Evolutionary conservation across 2,329 filamentous ascomycete genomes (phyloP).

Genomic region (Ophiostoma perfectum): DNA sequence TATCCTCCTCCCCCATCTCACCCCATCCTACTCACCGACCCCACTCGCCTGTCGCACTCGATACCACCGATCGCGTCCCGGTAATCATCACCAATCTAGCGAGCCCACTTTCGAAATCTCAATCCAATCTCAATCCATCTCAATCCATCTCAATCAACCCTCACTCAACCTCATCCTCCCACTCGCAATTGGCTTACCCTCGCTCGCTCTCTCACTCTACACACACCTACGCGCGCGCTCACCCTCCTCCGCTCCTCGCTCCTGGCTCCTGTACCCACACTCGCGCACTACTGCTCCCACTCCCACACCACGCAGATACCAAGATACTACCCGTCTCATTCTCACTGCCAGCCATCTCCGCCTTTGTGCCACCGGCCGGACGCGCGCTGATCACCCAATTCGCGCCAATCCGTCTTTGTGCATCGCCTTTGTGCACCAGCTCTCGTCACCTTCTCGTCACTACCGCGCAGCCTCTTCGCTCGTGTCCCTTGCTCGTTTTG

Average conservation of each 20-base stretch:
- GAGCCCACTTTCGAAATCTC: not conserved
- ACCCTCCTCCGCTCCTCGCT: not conserved
- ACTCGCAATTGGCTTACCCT: not conserved
- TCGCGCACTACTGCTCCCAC: no score
- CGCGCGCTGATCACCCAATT: not conserved
- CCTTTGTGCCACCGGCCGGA: not conserved
- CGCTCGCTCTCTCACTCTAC: not conserved
- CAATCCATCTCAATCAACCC: not conserved
- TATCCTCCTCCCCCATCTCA: not conserved
- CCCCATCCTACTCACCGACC: not conserved
- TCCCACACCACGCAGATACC: not conserved
- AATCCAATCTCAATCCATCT: not conserved
- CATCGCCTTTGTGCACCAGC: not conserved
- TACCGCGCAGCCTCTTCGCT: not conserved
- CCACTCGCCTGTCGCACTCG: constrained; percentile 5
- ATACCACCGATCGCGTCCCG: constrained; percentile 4
- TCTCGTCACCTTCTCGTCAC: not conserved
- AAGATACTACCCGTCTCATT: not conserved
- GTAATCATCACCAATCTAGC: constrained; percentile 7
- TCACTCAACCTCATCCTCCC: not conserved
- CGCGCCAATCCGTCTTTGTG: constrained; percentile 11
- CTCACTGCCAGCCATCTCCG: constrained; percentile 4
- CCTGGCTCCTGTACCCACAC: no score
- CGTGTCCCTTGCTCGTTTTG: no score
- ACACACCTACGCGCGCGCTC: not conserved